Conservation (phyloP, 129 eudicot genomes). For the Smallanthus sonchifolius region DNA sequence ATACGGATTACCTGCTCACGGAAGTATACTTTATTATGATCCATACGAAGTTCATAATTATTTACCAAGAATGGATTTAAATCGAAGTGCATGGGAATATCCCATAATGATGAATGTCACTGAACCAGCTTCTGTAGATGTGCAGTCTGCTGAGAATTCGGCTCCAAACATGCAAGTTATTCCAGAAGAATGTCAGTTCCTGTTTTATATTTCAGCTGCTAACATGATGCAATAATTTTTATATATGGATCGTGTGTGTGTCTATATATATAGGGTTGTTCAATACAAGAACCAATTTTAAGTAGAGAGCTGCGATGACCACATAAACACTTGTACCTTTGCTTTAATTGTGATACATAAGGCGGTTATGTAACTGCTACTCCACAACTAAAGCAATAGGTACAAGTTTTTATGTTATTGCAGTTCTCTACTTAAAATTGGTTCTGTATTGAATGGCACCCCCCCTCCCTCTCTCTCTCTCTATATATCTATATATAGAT, state of each 20-base stretch:
- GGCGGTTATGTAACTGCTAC: neutral
- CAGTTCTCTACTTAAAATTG: neutral
- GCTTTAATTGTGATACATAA: neutral
- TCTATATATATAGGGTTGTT: neutral
- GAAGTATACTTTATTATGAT: slow-evolving; percentile 62
- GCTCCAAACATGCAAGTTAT: slow-evolving; percentile 55
- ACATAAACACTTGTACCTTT: neutral
- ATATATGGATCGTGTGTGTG: slow-evolving; percentile 3
- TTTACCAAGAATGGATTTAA: slow-evolving; percentile 54
- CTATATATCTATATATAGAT: too few species aligned
- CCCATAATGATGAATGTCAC: slow-evolving; percentile 56
- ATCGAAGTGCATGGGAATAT: slow-evolving; percentile 77
- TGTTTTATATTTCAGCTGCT: slow-evolving; percentile 16
- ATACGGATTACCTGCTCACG: slow-evolving; percentile 53
- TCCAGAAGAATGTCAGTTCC: slow-evolving; percentile 81
- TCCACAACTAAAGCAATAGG: neutral
- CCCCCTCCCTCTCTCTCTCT: too few species aligned
- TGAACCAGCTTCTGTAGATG: slow-evolving; percentile 46
- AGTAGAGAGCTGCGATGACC: neutral
- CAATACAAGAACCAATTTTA: neutral
- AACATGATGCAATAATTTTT: slow-evolving; percentile 19
- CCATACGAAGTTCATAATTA: slow-evolving; percentile 46
- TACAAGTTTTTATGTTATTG: neutral
- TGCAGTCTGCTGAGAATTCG: slow-evolving; percentile 43
- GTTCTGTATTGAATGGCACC: neutral